Percentiles rank a stretch among this genome's conserved stretches.
phyloP scores from a whole-genome alignment of 1,284 basidiomycete species.

The Flammula alnicola region DNA sequence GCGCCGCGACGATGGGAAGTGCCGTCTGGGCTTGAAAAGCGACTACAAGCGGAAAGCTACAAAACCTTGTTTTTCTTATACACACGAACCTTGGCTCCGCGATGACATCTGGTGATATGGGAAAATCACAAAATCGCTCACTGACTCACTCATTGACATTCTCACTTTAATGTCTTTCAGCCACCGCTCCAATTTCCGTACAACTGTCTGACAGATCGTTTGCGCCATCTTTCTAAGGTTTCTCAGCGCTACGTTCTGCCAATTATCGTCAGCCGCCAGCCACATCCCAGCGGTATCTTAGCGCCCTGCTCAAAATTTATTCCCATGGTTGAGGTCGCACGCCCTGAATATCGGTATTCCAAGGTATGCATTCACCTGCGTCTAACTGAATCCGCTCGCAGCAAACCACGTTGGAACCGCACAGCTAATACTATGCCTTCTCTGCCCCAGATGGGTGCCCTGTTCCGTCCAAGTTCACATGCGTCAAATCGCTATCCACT shows the following conservation, averaged over 20 bases:
- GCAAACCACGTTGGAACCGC: constrained; percentile 3
- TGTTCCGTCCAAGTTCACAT: background rate
- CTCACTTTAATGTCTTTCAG: background rate
- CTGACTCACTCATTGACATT: background rate
- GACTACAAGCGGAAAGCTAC: too few relatives aligned
- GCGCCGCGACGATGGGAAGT: too few relatives aligned
- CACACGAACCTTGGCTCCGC: too few relatives aligned
- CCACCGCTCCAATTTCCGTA: background rate
- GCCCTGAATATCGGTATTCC: too few relatives aligned
- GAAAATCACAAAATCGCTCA: background rate
- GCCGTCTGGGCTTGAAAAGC: background rate
- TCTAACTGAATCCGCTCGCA: too few relatives aligned
- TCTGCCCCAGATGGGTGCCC: background rate
- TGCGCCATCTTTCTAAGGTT: too few relatives aligned
- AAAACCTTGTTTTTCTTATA: too few relatives aligned
- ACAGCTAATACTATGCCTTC: background rate
- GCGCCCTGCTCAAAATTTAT: too few relatives aligned
- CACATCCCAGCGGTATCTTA: background rate
- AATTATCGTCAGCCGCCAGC: background rate
- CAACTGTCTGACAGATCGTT: background rate
- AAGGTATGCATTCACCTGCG: too few relatives aligned
- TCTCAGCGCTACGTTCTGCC: background rate
- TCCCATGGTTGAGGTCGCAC: too few relatives aligned
- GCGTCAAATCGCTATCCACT: background rate
- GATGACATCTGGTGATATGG: background rate